A percentile compares a stretch with the other conserved stretches of the same genome.
Conservation (phyloP, 2,329 filamentous ascomycete species). For the Penicillium brevicompactum region DNA sequence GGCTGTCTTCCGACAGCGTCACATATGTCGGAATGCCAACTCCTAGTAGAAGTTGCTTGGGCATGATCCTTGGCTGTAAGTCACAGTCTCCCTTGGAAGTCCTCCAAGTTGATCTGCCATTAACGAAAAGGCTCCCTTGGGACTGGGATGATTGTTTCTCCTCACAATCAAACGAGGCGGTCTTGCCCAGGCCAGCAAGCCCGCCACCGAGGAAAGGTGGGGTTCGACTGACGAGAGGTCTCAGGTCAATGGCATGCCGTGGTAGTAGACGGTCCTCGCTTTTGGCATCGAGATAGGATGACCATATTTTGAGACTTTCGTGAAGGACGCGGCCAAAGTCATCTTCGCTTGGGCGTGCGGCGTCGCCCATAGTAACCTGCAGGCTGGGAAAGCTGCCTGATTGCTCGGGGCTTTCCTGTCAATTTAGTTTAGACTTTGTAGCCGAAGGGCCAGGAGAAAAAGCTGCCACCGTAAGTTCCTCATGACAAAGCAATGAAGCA, state of each 20-base stretch:
- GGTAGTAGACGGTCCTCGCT: slow-evolving; percentile 10
- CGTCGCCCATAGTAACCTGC: slow-evolving; percentile 9
- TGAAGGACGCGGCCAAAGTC: slow-evolving; percentile 15
- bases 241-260: slow-evolving; percentile 14
- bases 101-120: neutral
- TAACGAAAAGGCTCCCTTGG: neutral
- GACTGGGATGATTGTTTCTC: neutral
- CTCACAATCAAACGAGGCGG: slow-evolving; percentile 19
- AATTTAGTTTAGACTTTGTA: no score
- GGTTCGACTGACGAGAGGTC: slow-evolving; percentile 13
- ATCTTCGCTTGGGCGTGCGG: slow-evolving; percentile 16
- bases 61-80: neutral
- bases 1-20: slow-evolving; percentile 2
- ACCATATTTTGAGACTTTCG: slow-evolving; percentile 15
- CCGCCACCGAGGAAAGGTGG: neutral
- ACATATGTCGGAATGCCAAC: no score
- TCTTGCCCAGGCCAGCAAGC: neutral
- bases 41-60: neutral
- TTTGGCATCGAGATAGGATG: slow-evolving; percentile 11
- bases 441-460: no score
- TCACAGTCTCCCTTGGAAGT: neutral
- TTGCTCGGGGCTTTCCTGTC: no score
- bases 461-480: no score
- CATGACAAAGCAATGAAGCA: no score
- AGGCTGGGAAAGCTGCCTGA: no score